phyloP scores from a whole-genome alignment of 768 basidiomycete genomes.

The Russula abietina region DNA sequence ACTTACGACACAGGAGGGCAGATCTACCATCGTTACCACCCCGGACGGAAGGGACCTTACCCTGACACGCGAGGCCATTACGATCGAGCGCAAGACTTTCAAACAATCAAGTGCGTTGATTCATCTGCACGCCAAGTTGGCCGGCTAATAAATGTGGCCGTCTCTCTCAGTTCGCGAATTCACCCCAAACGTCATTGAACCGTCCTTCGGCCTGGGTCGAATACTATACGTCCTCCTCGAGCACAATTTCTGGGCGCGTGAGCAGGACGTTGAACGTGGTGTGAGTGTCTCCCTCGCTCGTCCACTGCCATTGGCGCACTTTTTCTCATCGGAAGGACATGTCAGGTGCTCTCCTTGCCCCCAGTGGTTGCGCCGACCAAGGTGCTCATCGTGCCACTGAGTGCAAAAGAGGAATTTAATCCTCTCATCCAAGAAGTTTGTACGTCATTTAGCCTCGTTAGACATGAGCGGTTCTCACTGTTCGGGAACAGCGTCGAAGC shows the following conservation, averaged over 20 bases:
- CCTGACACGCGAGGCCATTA: constrained; percentile 66
- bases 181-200: constrained; percentile 97
- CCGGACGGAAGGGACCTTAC: constrained; percentile 62
- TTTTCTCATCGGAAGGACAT: constrained; percentile 10
- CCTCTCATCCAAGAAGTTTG: constrained; percentile 86
- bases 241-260: constrained; percentile 93
- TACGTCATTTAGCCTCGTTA: constrained; percentile 39
- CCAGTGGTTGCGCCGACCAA: constrained; percentile 91
- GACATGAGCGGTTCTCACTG: constrained; percentile 7
- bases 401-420: constrained; percentile 75
- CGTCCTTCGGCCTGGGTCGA: constrained; percentile 95
- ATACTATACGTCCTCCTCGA: constrained; percentile 92
- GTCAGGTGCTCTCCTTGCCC: constrained; percentile 84
- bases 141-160: constrained; percentile 27
- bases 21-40: constrained; percentile 45
- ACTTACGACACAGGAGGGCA: constrained; percentile 34
- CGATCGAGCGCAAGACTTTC: constrained; percentile 76
- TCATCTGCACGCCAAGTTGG: constrained; percentile 1
- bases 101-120: constrained; percentile 70
- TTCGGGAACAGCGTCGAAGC: constrained; percentile 59
- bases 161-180: constrained; percentile 74
- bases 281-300: constrained; percentile 42
- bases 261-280: constrained; percentile 83
- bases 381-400: constrained; percentile 92
- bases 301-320: background rate